Conservation (phyloP, 2,329 filamentous ascomycete genomes). For the Fusarium longipes region DNA sequence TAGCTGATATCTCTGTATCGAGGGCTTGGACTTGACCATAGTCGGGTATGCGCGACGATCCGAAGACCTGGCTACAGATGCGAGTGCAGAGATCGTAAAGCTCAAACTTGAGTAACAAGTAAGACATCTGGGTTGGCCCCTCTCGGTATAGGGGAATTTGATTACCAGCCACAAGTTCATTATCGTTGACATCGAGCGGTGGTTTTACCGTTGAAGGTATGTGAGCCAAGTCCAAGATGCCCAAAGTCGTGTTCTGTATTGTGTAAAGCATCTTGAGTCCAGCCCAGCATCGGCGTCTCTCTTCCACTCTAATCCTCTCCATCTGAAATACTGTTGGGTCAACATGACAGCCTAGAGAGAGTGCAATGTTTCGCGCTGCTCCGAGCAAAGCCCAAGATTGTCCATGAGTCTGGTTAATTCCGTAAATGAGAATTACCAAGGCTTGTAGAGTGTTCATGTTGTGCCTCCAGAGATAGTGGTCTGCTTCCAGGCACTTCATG, state of each 20-base stretch:
- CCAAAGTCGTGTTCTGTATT: conserved; percentile 32
- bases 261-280: conserved; percentile 29
- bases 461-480: conserved; percentile 30
- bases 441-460: conserved; percentile 23
- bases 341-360: conserved; percentile 24
- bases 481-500: conserved; percentile 29
- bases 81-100: neutral
- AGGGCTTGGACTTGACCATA: neutral
- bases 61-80: neutral
- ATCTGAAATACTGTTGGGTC: conserved; percentile 19
- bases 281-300: conserved; percentile 32
- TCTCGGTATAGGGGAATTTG: neutral
- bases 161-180: neutral
- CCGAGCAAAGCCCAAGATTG: conserved; percentile 31
- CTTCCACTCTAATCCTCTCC: conserved; percentile 15
- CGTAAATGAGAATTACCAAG: conserved; percentile 22
- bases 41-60: neutral
- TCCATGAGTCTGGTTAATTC: conserved; percentile 33
- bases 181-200: neutral
- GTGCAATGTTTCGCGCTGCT: conserved; percentile 20
- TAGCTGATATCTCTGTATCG: neutral
- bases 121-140: conserved; percentile 1
- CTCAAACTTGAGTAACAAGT: conserved; percentile 2
- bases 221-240: conserved; percentile 12
- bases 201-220: neutral